Evolutionary conservation across 805 yeast species (phyloP), one percentile per base, ranked within the genome.

Genomic region (Candida mattraensis): DNA sequence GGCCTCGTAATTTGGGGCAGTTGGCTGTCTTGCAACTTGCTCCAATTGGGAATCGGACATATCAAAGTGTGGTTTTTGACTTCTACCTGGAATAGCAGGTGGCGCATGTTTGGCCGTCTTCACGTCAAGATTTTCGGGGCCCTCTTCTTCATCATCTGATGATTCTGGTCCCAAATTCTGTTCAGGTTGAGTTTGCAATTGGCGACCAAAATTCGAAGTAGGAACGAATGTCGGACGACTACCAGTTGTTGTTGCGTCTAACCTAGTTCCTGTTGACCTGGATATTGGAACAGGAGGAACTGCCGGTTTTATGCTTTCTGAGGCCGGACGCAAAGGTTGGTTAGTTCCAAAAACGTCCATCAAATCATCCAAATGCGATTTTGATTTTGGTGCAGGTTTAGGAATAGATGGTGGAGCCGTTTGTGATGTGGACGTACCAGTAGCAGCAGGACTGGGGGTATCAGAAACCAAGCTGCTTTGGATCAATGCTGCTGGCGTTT

Each of bases 141-240:
- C 66, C n/a, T 60, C 66, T 13, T 59, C 64, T n/a, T n/a, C n/a
- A 33, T 59, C 63, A 33, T 55, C 61, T 10, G 58, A 62, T 22
- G 70, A 70, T 7, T 48, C 54, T 5, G 54, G 60, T 20, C 42
- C 53, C 3, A 40, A 45, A 7, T 40, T 44, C 24, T 54, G 59
- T n/a, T n/a, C n/a, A n/a, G n/a, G n/a, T 28, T 61, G 58, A 5
- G 56, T 51, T 35, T 71, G 53, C 24, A 89, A 69, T 22, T 73
- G 72, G 62, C 84, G 95, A 20, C 98, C 98, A 67, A 89, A 91
- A 8, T 74, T 63, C 0, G 96, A 87, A 12, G 88, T 72, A 22
- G 97, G 97, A 35, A 76, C 83, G 63, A 89, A 91, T 28, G 64
- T 44, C 10, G 56, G 61, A 41, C 61, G 64, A 6, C 60, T 45